phyloP scores from a whole-genome alignment of 495 filamentous ascomycete genomes.

The Penicillium paradoxum region DNA sequence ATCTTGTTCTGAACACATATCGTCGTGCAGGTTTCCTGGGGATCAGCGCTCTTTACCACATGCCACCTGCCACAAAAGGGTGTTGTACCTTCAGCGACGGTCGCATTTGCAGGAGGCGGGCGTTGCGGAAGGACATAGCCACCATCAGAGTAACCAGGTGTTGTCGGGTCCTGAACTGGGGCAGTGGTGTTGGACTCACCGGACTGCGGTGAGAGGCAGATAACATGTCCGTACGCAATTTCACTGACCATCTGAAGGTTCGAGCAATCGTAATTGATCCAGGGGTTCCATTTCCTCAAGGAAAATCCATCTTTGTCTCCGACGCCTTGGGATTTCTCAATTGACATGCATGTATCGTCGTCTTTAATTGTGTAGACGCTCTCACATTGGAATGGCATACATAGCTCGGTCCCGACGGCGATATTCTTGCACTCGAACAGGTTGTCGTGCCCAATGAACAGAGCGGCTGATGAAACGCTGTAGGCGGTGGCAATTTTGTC shows the following conservation, averaged over 20 bases:
- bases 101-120: not conserved
- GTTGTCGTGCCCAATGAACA: constrained; percentile 13
- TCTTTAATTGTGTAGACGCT: constrained; percentile 3
- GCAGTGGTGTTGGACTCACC: not conserved
- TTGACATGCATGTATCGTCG: constrained; percentile 8
- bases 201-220: constrained; percentile 12
- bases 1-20: constrained; percentile 11
- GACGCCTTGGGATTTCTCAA: no score
- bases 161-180: not conserved
- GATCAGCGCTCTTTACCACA: not conserved
- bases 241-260: constrained; percentile 14
- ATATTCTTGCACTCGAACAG: constrained; percentile 5
- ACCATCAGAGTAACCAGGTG: not conserved
- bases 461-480: constrained; percentile 18
- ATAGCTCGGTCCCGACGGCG: not conserved
- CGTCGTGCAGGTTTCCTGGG: constrained; percentile 8
- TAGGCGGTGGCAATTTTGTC: constrained; percentile 16
- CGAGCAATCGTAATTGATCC: constrained; percentile 7
- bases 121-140: not conserved
- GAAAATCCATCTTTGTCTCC: no score
- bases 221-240: constrained; percentile 1
- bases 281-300: constrained; percentile 15
- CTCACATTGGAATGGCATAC: constrained; percentile 1
- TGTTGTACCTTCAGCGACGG: not conserved
- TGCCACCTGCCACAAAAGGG: not conserved